Percentiles rank a stretch among this genome's conserved stretches.
Conservation (phyloP, 306 rosid genomes). For the Prunus kanzakura region DNA sequence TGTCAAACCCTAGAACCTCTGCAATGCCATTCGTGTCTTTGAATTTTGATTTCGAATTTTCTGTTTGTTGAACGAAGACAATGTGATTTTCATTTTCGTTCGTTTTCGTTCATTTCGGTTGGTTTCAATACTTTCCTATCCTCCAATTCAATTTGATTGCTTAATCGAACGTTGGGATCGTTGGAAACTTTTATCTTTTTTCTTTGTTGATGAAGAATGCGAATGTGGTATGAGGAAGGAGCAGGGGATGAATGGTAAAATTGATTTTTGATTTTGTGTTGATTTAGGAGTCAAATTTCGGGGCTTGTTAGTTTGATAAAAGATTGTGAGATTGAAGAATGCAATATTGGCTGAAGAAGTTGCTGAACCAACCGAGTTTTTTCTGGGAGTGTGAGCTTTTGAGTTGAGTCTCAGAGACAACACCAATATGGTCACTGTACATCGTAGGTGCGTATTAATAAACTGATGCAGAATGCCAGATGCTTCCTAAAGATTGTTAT, state of each 20-base stretch:
- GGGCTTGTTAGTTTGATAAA: neutral
- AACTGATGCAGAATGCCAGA: neutral
- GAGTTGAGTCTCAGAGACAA: conserved; percentile 35
- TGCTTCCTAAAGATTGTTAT: neutral
- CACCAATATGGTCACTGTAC: conserved; percentile 38
- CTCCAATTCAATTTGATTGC: neutral
- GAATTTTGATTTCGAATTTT: neutral
- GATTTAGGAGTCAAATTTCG: conserved; percentile 7
- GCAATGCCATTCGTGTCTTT: neutral
- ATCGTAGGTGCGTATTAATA: conserved; percentile 42
- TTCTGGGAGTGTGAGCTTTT: conserved; percentile 28
- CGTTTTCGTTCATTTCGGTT: neutral
- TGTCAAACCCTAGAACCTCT: neutral
- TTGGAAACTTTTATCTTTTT: neutral
- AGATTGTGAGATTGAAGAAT: conserved; percentile 26
- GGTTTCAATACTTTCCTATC: neutral
- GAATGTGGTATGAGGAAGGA: neutral
- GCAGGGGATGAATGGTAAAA: neutral
- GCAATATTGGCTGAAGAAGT: conserved; percentile 30
- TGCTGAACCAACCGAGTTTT: conserved; percentile 28
- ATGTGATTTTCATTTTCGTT: neutral
- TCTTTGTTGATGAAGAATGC: neutral
- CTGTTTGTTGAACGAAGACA: neutral
- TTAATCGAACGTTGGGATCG: neutral
- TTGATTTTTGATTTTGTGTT: conserved; percentile 7